These are phyloP conservation scores for Tricholoma matsutake DNA, from an alignment of 768 basidiomycete species.

Conservation along the genomic window DNA sequence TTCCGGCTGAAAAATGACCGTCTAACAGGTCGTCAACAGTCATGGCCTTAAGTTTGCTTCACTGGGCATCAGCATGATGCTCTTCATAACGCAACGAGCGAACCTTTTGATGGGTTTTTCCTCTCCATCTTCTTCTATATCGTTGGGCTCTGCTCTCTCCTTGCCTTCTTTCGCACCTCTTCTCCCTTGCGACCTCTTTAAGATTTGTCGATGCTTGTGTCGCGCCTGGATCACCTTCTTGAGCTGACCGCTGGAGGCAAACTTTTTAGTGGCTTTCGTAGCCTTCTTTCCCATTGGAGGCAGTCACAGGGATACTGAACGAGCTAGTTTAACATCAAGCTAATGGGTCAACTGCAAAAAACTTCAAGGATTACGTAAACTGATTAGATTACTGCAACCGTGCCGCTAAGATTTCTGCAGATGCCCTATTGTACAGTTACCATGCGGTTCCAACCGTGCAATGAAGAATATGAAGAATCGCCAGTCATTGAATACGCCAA, in stretches of 20 bases:
- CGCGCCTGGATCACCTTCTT: slow-evolving; percentile 83
- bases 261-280: slow-evolving; percentile 82
- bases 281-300: slow-evolving; percentile 51
- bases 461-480: no score
- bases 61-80: neutral
- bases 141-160: slow-evolving; percentile 14
- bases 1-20: slow-evolving; percentile 69
- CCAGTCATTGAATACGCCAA: neutral
- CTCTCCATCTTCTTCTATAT: slow-evolving; percentile 28
- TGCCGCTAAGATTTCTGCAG: no score
- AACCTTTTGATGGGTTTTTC: slow-evolving; percentile 23
- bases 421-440: no score
- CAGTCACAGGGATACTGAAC: neutral
- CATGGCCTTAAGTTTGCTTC: slow-evolving; percentile 49
- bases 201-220: slow-evolving; percentile 74
- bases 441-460: no score
- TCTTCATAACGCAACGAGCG: neutral
- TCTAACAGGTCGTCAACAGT: slow-evolving; percentile 76
- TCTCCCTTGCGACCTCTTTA: slow-evolving; percentile 66
- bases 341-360: neutral
- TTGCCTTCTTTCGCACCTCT: slow-evolving; percentile 42
- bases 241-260: slow-evolving; percentile 83
- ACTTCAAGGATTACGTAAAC: neutral
- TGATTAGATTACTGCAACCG: neutral
- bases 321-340: neutral